phyloP scores from a whole-genome alignment of 805 yeast species.

The Candida ficus region DNA sequence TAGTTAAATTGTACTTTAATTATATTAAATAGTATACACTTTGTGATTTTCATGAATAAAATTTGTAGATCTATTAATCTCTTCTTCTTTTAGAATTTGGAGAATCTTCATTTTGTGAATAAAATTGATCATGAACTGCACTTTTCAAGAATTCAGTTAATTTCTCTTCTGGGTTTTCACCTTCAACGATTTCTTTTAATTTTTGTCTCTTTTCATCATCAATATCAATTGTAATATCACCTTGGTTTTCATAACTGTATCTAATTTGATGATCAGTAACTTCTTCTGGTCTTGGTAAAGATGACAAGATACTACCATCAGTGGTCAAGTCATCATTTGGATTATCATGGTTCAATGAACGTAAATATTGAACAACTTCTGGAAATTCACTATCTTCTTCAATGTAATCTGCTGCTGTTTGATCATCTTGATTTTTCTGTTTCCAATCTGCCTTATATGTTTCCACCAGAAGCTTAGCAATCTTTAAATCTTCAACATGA shows the following conservation, averaged over 20 bases:
- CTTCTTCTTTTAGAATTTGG: slow-evolving; percentile 34
- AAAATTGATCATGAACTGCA: slow-evolving; percentile 55
- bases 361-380: slow-evolving; percentile 64
- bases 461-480: slow-evolving; percentile 65
- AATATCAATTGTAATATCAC: slow-evolving; percentile 38
- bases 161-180: slow-evolving; percentile 79
- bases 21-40: neutral
- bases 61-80: slow-evolving; percentile 13
- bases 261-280: slow-evolving; percentile 43
- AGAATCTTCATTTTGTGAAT: slow-evolving; percentile 17
- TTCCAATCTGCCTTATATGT: slow-evolving; percentile 62
- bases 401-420: slow-evolving; percentile 66
- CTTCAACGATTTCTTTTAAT: slow-evolving; percentile 65
- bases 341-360: slow-evolving; percentile 32
- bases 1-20: neutral
- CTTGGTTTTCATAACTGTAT: slow-evolving; percentile 47
- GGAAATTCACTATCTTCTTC: slow-evolving; percentile 86
- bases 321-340: slow-evolving; percentile 14
- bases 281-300: slow-evolving; percentile 22
- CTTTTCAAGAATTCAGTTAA: slow-evolving; percentile 62
- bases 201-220: slow-evolving; percentile 53
- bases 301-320: slow-evolving; percentile 7
- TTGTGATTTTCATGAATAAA: neutral
- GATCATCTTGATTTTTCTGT: slow-evolving; percentile 64
- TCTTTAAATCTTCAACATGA: slow-evolving; percentile 67